Conservation (phyloP, 805 yeast species). For the Metschnikowia cubensis region DNA sequence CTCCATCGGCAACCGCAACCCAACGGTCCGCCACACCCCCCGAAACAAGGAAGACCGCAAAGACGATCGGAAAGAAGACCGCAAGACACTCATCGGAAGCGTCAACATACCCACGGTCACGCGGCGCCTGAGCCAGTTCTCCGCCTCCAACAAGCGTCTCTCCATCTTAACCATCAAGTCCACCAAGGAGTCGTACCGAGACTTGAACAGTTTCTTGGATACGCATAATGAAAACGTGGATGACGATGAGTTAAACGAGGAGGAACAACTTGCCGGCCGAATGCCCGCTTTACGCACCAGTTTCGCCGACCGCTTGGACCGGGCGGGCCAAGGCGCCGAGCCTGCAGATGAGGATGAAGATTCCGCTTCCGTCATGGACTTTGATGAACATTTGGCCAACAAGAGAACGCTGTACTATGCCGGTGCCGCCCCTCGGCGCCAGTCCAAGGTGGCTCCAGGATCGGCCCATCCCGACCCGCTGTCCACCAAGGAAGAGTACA, state of each 20-base stretch:
- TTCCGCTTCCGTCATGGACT: conserved; percentile 38
- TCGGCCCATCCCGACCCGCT: not conserved
- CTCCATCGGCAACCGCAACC: not conserved
- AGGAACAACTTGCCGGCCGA: conserved; percentile 12
- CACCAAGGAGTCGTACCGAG: conserved; percentile 59
- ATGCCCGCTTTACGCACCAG: conserved; percentile 34
- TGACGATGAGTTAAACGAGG: conserved; percentile 21
- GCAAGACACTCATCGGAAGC: conserved; percentile 52
- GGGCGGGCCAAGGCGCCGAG: conserved; percentile 26
- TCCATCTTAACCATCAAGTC: conserved; percentile 72
- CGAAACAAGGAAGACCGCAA: not conserved
- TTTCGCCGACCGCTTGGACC: conserved; percentile 40
- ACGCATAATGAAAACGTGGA: conserved; percentile 22
- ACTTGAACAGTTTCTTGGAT: conserved; percentile 43
- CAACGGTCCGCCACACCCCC: conserved; percentile 1
- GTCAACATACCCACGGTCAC: conserved; percentile 69
- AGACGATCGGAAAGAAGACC: conserved; percentile 24
- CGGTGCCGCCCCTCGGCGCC: conserved; percentile 25
- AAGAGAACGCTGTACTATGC: conserved; percentile 39
- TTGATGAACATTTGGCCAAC: conserved; percentile 36
- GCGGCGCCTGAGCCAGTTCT: conserved; percentile 59
- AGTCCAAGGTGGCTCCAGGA: not conserved
- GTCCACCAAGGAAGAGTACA: conserved; percentile 13
- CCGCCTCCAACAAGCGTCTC: conserved; percentile 60
- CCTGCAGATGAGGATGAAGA: conserved; percentile 30